Evolutionary conservation across 345 rosid genomes (phyloP), one percentile per base, ranked within the genome.

Genomic region (Citrus cavaleriei): DNA sequence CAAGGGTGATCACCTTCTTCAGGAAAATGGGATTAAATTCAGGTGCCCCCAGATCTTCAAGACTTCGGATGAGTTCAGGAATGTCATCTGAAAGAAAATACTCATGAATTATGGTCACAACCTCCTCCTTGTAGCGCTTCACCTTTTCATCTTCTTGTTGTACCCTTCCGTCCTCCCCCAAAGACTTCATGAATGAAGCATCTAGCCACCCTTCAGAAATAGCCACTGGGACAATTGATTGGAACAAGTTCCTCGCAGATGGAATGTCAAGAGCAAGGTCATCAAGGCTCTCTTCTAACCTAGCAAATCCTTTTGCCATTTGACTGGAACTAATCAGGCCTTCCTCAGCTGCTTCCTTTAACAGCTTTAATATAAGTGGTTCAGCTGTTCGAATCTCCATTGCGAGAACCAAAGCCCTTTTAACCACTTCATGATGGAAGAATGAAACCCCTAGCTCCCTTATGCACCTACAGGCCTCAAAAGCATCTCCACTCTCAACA

Each of bases 381-480:
- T 94, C 98, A 2, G 93, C 89, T 10, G 89, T 72, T 70, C 78
- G 91, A 73, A 79, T 93, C 85, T 97, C 99, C 94, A 97, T 92
- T 35, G 93, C 90, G 70, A 93, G 89, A 84, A 92, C 88, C 90
- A 94, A 83, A 79, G 98, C 98, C 77, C 98, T 92, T 87, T 97
- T 97, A 83, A 94, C 99, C 68, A 97, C 99, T 88, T 97, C 98
- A 21, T 97, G 99, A 84, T 94, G 99, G 83, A 92, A 97, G 83
- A 94, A 97, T 12, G 99, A 73, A 81, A 97, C 93, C 6, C 97
- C 98, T 71, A 97, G 81, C 80, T 90, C 98, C 87, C 98, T 90
- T 75, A 94, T 87, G 86, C 97, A 97, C 87, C 95, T 87, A 80
- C 98, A 97, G n/a, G 98, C 98, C 90, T 97, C 98, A 57, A 92